Base-by-base conservation (phyloP, 2,329 filamentous ascomycete genomes). In the Pseudogymnoascus sp. region DNA sequence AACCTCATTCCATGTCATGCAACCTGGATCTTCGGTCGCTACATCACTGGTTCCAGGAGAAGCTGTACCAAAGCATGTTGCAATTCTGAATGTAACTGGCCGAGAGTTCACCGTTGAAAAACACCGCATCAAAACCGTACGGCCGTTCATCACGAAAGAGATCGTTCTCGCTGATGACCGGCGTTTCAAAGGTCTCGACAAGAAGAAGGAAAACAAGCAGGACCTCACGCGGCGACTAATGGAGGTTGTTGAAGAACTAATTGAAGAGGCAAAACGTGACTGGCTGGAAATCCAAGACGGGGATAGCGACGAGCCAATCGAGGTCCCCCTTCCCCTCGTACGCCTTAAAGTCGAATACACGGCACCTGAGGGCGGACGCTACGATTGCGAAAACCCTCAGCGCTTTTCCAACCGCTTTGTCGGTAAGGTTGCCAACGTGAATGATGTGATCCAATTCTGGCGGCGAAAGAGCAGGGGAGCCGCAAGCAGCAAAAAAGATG, bases 21-120 rank as follows among this genome's bases (percentile, higher is more conserved):
- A 99, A 70, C 94, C 94, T 0, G 94, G 94, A 0, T 99, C 94
- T 0, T 97, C 94, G 0, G 89, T 99, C 0, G 94, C 93, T 0
- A 99, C 94, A 1, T 97, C 94, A 0, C 79, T 99, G 0, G 87
- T 94, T 7, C 88, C 90, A 0, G 92, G 92, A 29, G 94, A 99
- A 75, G 90, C 94, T 0, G 91, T 92, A 1, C 80, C 91, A 6
- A 99, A 99, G 72, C 90, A 97, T 63, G 90, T 97, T 6, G 87
- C 92, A 1, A 88, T 99, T 19, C 73, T 97, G 59, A 94, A 82
- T 68, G 79, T 99, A 61, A 94, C 87, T 0, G 93, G 92, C 7
- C 90, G 86, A 64, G 84, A 92, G 10, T 96, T 96, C 74, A 83
- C 85, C 52, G 82, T 86, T 11, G 88, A 96, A 65, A 88, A 91